Evolutionary conservation across 192 early-diverging fungal genomes (phyloP).

Genomic region (Thamnidium elegans): DNA sequence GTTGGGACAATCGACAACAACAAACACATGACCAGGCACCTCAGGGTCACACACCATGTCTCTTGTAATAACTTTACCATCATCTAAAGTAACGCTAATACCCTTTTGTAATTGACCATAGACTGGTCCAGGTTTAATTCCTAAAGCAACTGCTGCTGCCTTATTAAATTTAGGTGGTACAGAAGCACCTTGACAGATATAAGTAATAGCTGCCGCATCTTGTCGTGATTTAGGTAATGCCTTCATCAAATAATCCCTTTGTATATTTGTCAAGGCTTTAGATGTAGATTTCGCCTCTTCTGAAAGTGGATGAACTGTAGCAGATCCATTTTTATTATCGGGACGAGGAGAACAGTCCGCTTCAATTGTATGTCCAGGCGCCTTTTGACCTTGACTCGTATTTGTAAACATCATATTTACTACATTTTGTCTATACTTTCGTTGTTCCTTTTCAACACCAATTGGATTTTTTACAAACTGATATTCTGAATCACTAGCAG

Average conservation of each 20-base stretch:
- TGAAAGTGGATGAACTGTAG: background rate
- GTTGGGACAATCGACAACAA: slow-evolving; percentile 68
- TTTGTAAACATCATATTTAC: slow-evolving; percentile 16
- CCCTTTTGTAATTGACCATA: slow-evolving; percentile 63
- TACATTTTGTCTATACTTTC: slow-evolving; percentile 1
- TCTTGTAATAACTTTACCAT: slow-evolving; percentile 71
- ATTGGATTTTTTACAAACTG: background rate
- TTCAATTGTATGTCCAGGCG: slow-evolving; percentile 21
- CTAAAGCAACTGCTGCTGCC: slow-evolving; percentile 60
- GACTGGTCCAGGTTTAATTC: slow-evolving; percentile 61
- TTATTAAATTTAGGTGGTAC: slow-evolving; percentile 81
- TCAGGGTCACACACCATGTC: slow-evolving; percentile 53
- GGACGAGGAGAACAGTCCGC: slow-evolving; percentile 16
- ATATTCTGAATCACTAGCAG: background rate
- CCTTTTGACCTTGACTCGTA: background rate
- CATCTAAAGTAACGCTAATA: slow-evolving; percentile 48
- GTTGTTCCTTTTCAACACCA: background rate
- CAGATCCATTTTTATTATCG: background rate
- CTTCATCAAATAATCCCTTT: slow-evolving; percentile 14
- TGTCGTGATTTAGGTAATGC: slow-evolving; percentile 48
- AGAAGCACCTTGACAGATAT: slow-evolving; percentile 71
- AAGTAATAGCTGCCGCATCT: slow-evolving; percentile 53
- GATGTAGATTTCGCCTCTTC: background rate
- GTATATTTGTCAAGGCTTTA: background rate
- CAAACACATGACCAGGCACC: slow-evolving; percentile 47